A percentile compares a stretch with the other conserved stretches of the same genome.
Conservation (phyloP, 129 eudicot genomes). For the Helianthus annuus region HanXRQr2.0-SUNRISE NC_035447.2:86212869-86213368, state of each 20-base stretch:
- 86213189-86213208: slow-evolving; percentile 69
- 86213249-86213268: slow-evolving; percentile 70
- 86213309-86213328: too few species aligned
- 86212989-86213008: background rate
- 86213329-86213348: too few species aligned
- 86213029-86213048: background rate
- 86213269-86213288: slow-evolving; percentile 70
- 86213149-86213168: slow-evolving; percentile 73
- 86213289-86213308: slow-evolving; percentile 76
- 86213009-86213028: background rate
- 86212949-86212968: slow-evolving; percentile 50
- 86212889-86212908: background rate
- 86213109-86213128: slow-evolving; percentile 22
- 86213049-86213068: slow-evolving; percentile 13
- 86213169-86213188: slow-evolving; percentile 66
- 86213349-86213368: too few species aligned
- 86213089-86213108: background rate
- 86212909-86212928: background rate
- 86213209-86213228: slow-evolving; percentile 48
- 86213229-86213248: slow-evolving; percentile 52
- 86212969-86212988: background rate
- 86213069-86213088: slow-evolving; percentile 1
- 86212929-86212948: background rate
- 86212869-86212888: too few species aligned
- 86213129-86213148: slow-evolving; percentile 60